phyloP scores from a whole-genome alignment of 2,329 filamentous ascomycete genomes.

The Coniochaeta hoffmannii region DNA sequence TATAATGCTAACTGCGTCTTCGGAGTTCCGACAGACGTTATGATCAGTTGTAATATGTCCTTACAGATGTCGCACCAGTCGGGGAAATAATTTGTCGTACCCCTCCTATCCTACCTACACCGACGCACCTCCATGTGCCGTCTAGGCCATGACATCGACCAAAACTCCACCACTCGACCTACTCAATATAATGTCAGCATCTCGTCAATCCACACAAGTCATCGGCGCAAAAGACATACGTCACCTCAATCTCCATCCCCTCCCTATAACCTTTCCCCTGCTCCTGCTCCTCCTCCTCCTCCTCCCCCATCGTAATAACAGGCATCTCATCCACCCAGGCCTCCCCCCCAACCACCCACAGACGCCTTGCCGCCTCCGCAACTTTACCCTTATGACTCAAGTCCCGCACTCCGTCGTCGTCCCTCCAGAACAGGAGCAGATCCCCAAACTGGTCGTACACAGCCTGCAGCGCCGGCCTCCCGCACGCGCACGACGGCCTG shows the following conservation, averaged over 20 bases:
- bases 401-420: constrained; percentile 15
- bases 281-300: constrained; percentile 4
- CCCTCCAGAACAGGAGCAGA: constrained; percentile 17
- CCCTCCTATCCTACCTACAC: too few relatives aligned
- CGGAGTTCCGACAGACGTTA: too few relatives aligned
- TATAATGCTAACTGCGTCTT: too few relatives aligned
- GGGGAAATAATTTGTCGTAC: too few relatives aligned
- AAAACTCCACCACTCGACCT: background rate
- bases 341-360: constrained; percentile 13
- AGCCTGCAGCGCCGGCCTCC: constrained; percentile 14
- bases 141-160: background rate
- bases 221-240: background rate
- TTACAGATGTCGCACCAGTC: too few relatives aligned
- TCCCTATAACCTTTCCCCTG: too few relatives aligned
- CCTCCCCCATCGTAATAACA: background rate
- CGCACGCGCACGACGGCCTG: constrained; percentile 9
- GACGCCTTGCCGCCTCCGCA: constrained; percentile 14
- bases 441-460: constrained; percentile 19
- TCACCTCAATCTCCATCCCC: background rate
- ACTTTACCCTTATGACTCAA: constrained; percentile 12
- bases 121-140: background rate
- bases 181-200: background rate
- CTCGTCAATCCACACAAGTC: background rate
- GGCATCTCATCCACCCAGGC: constrained; percentile 10
- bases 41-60: too few relatives aligned